Evolutionary conservation across 371 early-diverging fungal genomes (phyloP).

Genomic region (Funneliformis caledonium): DNA sequence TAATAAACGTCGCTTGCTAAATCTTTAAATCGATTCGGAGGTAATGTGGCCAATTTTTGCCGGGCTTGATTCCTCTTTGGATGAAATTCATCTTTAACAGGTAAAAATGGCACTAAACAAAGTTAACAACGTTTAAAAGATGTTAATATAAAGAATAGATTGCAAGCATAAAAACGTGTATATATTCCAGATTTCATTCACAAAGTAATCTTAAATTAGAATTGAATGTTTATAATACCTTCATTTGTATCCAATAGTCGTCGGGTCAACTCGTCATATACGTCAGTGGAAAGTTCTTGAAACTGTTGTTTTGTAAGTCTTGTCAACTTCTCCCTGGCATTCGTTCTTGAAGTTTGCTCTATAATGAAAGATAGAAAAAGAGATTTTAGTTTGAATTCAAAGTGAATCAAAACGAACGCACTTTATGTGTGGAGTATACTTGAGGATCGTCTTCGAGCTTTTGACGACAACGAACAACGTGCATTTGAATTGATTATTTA

Average conservation of each 20-base stretch:
- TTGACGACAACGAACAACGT: too few species aligned
- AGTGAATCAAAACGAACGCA: too few species aligned
- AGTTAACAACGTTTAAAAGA: not conserved
- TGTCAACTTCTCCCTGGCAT: constrained; percentile 87
- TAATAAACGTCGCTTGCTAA: constrained; percentile 90
- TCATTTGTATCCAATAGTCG: constrained; percentile 64
- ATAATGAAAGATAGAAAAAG: not conserved
- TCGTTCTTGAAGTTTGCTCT: constrained; percentile 56
- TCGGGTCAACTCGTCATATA: constrained; percentile 91
- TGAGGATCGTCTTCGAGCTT: too few species aligned
- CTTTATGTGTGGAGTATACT: too few species aligned
- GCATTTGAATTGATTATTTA: not conserved
- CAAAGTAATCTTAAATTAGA: too few species aligned
- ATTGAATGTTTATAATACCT: constrained; percentile 53
- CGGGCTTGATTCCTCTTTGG: constrained; percentile 97
- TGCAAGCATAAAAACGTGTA: too few species aligned
- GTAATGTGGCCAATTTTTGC: constrained; percentile 93
- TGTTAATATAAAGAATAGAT: not conserved
- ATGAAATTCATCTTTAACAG: constrained; percentile 84
- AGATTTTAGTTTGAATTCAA: too few species aligned
- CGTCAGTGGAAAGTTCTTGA: constrained; percentile 93
- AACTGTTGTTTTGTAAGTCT: constrained; percentile 84
- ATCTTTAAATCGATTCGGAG: constrained; percentile 84
- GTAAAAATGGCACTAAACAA: constrained; percentile 80
- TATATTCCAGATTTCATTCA: too few species aligned